These are phyloP conservation scores for Halocafeteria seosinensis DNA, from an alignment of 108 stramenopile species.

Conservation along the genomic window DNA sequence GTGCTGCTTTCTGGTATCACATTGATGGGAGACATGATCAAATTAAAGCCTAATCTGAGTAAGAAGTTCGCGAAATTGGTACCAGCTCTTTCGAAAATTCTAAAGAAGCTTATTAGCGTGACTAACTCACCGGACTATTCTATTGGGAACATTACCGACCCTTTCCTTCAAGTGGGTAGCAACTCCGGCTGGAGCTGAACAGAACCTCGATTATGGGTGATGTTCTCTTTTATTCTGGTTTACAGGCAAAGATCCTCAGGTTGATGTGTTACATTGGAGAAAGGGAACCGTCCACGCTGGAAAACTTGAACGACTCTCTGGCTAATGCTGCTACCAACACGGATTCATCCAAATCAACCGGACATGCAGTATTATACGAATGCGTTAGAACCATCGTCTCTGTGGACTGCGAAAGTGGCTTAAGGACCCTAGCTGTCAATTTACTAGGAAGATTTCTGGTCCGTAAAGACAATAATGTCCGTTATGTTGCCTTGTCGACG, in stretches of 20 bases:
- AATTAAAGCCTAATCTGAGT: neutral
- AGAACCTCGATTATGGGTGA: too few species aligned
- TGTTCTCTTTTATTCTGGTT: too few species aligned
- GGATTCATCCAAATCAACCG: constrained; percentile 86
- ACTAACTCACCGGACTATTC: constrained; percentile 89
- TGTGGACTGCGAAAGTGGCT: constrained; percentile 60
- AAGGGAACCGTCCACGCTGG: constrained; percentile 3
- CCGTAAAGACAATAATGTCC: constrained; percentile 97
- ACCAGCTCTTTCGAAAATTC: constrained; percentile 66
- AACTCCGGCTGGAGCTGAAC: neutral
- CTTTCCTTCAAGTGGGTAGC: constrained; percentile 12
- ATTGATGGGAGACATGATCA: constrained; percentile 62
- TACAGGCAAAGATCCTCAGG: neutral
- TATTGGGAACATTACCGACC: constrained; percentile 68
- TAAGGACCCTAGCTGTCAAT: constrained; percentile 87
- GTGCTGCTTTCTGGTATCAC: constrained; percentile 79
- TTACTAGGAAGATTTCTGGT: constrained; percentile 91
- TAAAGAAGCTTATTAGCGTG: constrained; percentile 67
- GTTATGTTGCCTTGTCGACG: constrained; percentile 92
- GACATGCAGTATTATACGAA: constrained; percentile 96
- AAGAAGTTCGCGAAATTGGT: constrained; percentile 42
- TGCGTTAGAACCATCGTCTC: constrained; percentile 93
- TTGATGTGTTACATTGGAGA: neutral
- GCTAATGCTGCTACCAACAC: constrained; percentile 97
- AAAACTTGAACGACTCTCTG: constrained; percentile 70